Evolutionary conservation across 31 red algal species (phyloP).

Genomic region (Odonthalia washingtoniensis): DNA sequence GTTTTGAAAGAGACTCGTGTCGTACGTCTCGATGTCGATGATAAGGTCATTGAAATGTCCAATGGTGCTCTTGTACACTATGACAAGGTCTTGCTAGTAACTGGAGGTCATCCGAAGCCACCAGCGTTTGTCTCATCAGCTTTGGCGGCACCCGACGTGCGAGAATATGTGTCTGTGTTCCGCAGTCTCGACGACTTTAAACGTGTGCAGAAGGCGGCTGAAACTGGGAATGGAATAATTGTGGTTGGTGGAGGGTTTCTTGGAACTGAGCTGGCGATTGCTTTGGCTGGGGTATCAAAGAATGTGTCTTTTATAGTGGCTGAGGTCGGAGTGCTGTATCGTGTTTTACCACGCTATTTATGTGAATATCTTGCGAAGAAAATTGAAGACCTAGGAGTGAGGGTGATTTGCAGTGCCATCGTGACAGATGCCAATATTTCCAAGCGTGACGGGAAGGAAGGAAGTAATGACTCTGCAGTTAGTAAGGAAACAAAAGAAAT

Average conservation of each 20-base stretch:
- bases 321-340: constrained; percentile 76
- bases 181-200: constrained; percentile 60
- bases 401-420: constrained; percentile 58
- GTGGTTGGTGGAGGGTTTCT: constrained; percentile 84
- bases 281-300: constrained; percentile 51
- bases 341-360: constrained; percentile 75
- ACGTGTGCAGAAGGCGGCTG: constrained; percentile 18
- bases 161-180: constrained; percentile 56
- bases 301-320: constrained; percentile 72
- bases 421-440: constrained; percentile 54
- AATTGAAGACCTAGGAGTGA: constrained; percentile 50
- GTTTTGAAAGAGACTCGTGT: constrained; percentile 44
- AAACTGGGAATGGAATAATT: constrained; percentile 13
- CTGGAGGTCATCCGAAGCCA: constrained; percentile 56
- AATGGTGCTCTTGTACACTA: constrained; percentile 56
- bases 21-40: constrained; percentile 45
- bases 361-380: constrained; percentile 64
- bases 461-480: not conserved
- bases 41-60: constrained; percentile 53
- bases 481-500: constrained; percentile 6
- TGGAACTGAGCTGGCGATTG: constrained; percentile 81
- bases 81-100: constrained; percentile 80
- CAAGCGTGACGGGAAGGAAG: not conserved
- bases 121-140: constrained; percentile 31
- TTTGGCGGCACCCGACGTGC: constrained; percentile 16